phyloP scores from a whole-genome alignment of 1,284 basidiomycete species.

The Sutorius eximius region DNA sequence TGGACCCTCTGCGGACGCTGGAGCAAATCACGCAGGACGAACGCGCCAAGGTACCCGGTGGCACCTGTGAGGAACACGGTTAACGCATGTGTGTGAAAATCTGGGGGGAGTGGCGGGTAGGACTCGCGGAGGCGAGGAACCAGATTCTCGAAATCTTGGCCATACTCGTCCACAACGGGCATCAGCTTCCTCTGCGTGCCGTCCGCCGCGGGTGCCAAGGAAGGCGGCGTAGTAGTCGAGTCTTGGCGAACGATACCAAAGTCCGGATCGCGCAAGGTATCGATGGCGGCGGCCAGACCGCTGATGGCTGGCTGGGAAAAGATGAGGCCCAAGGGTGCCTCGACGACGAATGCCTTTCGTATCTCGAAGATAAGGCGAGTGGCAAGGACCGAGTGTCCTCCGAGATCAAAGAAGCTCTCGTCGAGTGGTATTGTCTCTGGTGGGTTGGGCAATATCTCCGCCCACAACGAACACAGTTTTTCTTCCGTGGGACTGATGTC shows the following conservation, averaged over 20 bases:
- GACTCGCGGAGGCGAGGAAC: constrained; percentile 55
- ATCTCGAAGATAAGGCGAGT: constrained; percentile 97
- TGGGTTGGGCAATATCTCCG: constrained; percentile 78
- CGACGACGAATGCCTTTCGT: constrained; percentile 88
- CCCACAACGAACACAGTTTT: constrained; percentile 83
- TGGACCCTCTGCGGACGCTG: constrained; percentile 59
- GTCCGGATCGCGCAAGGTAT: constrained; percentile 76
- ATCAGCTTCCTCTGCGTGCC: constrained; percentile 19
- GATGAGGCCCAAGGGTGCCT: constrained; percentile 90
- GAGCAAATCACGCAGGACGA: constrained; percentile 85
- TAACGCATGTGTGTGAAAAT: constrained; percentile 55
- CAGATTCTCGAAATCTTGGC: constrained; percentile 75
- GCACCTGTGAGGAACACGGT: constrained; percentile 96
- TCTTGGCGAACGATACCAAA: constrained; percentile 65
- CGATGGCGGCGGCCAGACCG: constrained; percentile 81
- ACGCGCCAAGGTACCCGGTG: constrained; percentile 96
- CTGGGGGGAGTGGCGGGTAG: constrained; percentile 57
- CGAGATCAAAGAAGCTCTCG: constrained; percentile 98
- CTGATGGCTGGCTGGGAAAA: constrained; percentile 90
- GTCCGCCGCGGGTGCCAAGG: constrained; percentile 17
- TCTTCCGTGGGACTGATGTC: constrained; percentile 73
- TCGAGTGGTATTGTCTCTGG: constrained; percentile 81
- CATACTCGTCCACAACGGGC: constrained; percentile 59
- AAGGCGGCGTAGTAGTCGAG: constrained; percentile 26
- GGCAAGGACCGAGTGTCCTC: constrained; percentile 97